These are phyloP conservation scores for Wickerhamomyces subpelliculosus DNA, from an alignment of 805 yeast genomes.

Conservation along the genomic window DNA sequence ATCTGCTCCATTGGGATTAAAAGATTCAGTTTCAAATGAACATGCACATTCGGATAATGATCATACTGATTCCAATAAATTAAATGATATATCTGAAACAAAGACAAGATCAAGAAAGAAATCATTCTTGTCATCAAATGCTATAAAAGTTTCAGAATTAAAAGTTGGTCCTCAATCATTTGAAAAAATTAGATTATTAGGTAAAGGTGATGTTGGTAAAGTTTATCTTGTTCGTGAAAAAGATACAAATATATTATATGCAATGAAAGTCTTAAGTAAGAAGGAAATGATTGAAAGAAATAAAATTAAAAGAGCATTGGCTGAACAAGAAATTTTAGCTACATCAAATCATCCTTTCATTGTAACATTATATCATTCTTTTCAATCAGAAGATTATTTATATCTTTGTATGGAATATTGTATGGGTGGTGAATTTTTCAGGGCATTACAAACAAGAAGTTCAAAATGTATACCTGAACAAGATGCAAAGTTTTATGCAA, in stretches of 20 bases:
- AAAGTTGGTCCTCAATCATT: conserved; percentile 84
- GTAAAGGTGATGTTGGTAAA: conserved; percentile 97
- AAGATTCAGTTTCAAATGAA: conserved; percentile 27
- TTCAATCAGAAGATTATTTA: conserved; percentile 86
- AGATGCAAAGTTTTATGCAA: conserved; percentile 91
- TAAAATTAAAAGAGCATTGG: conserved; percentile 88
- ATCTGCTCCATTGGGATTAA: conserved; percentile 69
- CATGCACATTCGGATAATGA: neutral
- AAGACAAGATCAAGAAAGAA: conserved; percentile 33
- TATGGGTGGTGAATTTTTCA: conserved; percentile 97
- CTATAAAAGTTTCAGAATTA: conserved; percentile 66
- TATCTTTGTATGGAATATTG: conserved; percentile 98
- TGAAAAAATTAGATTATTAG: conserved; percentile 83
- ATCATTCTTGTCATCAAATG: conserved; percentile 52
- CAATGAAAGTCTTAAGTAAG: conserved; percentile 87
- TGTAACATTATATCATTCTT: conserved; percentile 91
- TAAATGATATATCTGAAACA: conserved; percentile 11
- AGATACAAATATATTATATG: conserved; percentile 65
- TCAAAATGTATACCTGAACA: conserved; percentile 79
- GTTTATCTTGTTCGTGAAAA: conserved; percentile 89
- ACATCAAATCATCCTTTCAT: conserved; percentile 96
- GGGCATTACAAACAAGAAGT: conserved; percentile 88
- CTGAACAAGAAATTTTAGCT: conserved; percentile 94
- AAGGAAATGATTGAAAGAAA: conserved; percentile 93
- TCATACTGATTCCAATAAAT: too few relatives aligned